Percentiles rank a stretch among this genome's conserved stretches.
phyloP scores from a whole-genome alignment of 2,329 filamentous ascomycete genomes.

The Colletotrichum lindemuthianum region DNA sequence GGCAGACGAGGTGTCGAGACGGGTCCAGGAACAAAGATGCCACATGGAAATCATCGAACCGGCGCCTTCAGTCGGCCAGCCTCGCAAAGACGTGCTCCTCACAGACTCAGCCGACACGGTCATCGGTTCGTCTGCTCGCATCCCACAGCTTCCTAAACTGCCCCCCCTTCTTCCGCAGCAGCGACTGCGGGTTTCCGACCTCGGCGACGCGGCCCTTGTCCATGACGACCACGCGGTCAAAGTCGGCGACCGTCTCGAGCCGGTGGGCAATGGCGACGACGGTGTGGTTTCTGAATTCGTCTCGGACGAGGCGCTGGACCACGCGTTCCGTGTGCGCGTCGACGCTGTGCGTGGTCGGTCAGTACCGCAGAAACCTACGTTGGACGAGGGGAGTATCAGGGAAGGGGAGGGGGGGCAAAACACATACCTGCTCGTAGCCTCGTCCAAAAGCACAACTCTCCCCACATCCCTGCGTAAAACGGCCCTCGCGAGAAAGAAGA shows the following conservation, averaged over 20 bases:
- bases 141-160: slow-evolving; percentile 29
- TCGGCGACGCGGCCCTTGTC: slow-evolving; percentile 35
- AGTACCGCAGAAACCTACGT: not conserved
- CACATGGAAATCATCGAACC: too few relatives aligned
- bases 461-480: slow-evolving; percentile 45
- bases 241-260: slow-evolving; percentile 56
- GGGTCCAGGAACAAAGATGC: too few relatives aligned
- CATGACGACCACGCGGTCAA: slow-evolving; percentile 35
- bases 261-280: slow-evolving; percentile 57
- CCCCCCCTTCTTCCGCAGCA: slow-evolving; percentile 21
- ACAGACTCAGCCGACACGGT: not conserved
- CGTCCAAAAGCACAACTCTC: slow-evolving; percentile 56
- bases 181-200: slow-evolving; percentile 19
- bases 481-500: slow-evolving; percentile 46
- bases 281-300: slow-evolving; percentile 56
- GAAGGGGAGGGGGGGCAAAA: too few relatives aligned
- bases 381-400: not conserved
- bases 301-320: slow-evolving; percentile 45
- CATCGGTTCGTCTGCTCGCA: slow-evolving; percentile 9
- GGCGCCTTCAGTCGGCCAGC: too few relatives aligned
- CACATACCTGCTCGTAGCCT: slow-evolving; percentile 46
- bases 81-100: too few relatives aligned
- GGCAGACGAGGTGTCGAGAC: too few relatives aligned
- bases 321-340: slow-evolving; percentile 46
- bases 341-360: slow-evolving; percentile 38